A percentile compares a stretch with the other conserved stretches of the same genome.
These are phyloP conservation scores for Colletotrichum sojae DNA, from an alignment of 2,329 filamentous ascomycete species.

Conservation along the genomic window DNA sequence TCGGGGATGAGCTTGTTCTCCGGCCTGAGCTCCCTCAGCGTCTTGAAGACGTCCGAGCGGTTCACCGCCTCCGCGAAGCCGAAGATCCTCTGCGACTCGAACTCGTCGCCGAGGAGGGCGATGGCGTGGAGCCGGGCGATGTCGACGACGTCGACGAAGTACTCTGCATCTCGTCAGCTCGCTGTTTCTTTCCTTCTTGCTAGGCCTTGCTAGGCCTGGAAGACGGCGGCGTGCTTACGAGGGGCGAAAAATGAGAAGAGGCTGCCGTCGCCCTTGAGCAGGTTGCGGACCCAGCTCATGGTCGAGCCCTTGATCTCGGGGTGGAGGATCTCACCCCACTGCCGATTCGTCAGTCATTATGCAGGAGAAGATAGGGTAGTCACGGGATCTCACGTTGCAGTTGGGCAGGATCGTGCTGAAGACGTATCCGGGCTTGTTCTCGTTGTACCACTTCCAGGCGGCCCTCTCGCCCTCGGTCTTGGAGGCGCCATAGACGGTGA, in stretches of 20 bases:
- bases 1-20: constrained; percentile 38
- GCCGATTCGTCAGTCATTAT: neutral
- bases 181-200: no score
- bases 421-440: constrained; percentile 50
- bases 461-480: constrained; percentile 55
- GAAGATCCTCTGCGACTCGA: constrained; percentile 66
- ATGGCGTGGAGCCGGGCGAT: constrained; percentile 66
- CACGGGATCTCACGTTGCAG: constrained; percentile 41
- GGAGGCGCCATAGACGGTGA: constrained; percentile 53
- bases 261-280: constrained; percentile 26
- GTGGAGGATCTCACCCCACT: constrained; percentile 39
- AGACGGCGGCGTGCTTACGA: constrained; percentile 2
- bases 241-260: constrained; percentile 1
- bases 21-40: constrained; percentile 26
- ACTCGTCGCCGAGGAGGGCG: constrained; percentile 60
- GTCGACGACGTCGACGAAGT: constrained; percentile 64
- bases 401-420: constrained; percentile 50
- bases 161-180: constrained; percentile 48
- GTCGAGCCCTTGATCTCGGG: constrained; percentile 40
- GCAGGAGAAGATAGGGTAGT: neutral
- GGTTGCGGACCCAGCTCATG: constrained; percentile 32
- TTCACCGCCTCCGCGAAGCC: constrained; percentile 57
- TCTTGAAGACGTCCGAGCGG: constrained; percentile 29
- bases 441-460: constrained; percentile 54
- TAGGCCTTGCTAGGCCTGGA: no score